Base-by-base conservation (phyloP, 306 rosid species). In the Fragaria ananassa region DNA sequence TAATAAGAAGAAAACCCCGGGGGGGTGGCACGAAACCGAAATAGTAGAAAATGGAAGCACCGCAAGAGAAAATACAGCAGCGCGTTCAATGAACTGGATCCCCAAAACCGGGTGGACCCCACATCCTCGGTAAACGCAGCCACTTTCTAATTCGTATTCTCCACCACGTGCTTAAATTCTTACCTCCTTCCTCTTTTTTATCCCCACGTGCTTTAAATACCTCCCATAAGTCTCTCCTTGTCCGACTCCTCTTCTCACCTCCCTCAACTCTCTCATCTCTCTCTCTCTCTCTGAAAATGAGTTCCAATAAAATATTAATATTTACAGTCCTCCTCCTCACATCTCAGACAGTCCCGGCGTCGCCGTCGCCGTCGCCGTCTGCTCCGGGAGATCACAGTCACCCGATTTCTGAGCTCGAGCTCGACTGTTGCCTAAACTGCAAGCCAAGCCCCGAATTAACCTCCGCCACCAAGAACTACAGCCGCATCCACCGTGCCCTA, bases 111-210 rank as follows among this genome's bases (percentile, higher is more conserved):
- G 66, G 42, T 62, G 41, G 19, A 29, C 42, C 42, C 4, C 42
- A 15, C 1, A 57, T 61, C 31, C 15, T 10, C 41, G 44, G n/a
- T 63, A 31, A 15, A 11, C 44, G 39, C 8, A 31, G 68, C 68
- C 15, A 29, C 2, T 34, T 6, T 34, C n/a, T 4, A 44, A 34
- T 17, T 35, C 69, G 56, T 74, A 68, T 74, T 78, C 69, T 37
- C 34, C 62, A 50, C 81, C 86, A 80, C 85, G 83, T 86, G 85
- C 70, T 65, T 27, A 72, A 85, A 73, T 76, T 62, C 78, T 60
- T 13, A 11, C 53, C 23, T 19, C 46, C 42, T 19, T 7, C 10
- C 15, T 4, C 41, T 6, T 1, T 1, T 56, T 66, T 74, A 45
- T 74, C 76, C 44, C 58, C 78, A 79, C 78, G 82, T 80, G 76